Evolutionary conservation across 2,329 filamentous ascomycete genomes (phyloP), one percentile per base, ranked within the genome.

Genomic region (Calonectria hongkongensis): DNA sequence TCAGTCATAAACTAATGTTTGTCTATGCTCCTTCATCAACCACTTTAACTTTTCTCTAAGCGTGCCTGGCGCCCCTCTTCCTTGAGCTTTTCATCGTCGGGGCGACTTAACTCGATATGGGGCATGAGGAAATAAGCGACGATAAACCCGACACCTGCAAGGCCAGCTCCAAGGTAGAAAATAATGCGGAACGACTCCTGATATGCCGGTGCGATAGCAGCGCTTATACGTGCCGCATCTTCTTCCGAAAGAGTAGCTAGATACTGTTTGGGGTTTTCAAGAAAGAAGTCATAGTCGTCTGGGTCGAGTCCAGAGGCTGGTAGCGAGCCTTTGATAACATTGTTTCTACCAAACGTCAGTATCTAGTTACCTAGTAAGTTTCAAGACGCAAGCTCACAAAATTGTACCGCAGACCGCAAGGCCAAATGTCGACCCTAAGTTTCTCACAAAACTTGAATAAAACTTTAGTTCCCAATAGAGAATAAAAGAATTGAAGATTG

Each of bases 31-130:
- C 25, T 21, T 16, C 8, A 12, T 13, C n/a, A 48, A 48, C 12
- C 41, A 47, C 45, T 48, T 48, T 7, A 21, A 25, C n/a, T 27
- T 2, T 60, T 60, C 9, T 41, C 54, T 16, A 27, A 21, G 16
- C 21, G 21, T 27, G 54, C 36, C 9, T 60, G 33, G 9, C 54
- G 54, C 27, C 33, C 54, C 13, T 60, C 54, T 60, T 60, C 54
- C 36, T 60, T 60, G 12, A 60, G 21, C 33, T 60, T 60, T 60
- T 60, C 54, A 41, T 60, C 54, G 27, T 60, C 54, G 1, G 54
- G 33, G 2, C 54, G 33, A 16, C 33, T 41, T 13, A 60, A 21
- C 13, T 60, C 54, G 21, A 60, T 60, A 41, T 60, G 54, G 16
- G 54, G 54, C 54, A 60, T 60, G 12, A 60, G 21, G 33, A 60